Evolutionary conservation across 768 basidiomycete species (phyloP).

Genomic region (Baorangia bicolor): DNA sequence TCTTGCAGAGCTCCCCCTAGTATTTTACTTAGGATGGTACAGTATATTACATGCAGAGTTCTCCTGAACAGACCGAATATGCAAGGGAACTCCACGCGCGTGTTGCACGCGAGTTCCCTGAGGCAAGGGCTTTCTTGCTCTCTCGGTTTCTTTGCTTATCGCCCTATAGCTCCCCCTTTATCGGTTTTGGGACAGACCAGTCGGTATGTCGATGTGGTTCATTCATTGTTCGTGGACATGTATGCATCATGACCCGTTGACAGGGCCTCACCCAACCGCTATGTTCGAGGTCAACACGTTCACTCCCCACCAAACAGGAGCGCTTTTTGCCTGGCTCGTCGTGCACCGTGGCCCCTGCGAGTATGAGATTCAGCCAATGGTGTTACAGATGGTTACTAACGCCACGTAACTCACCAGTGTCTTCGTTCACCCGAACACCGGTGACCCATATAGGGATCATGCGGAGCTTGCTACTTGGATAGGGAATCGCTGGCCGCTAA

Average conservation of each 20-base stretch:
- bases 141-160: not conserved
- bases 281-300: slow-evolving; percentile 75
- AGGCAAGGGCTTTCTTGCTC: slow-evolving; percentile 38
- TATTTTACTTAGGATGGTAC: not conserved
- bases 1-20: not conserved
- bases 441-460: slow-evolving; percentile 54
- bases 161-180: slow-evolving; percentile 54
- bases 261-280: slow-evolving; percentile 66
- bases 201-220: slow-evolving; percentile 46
- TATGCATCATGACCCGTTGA: not conserved
- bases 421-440: slow-evolving; percentile 70
- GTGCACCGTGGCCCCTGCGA: slow-evolving; percentile 71
- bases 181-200: slow-evolving; percentile 57
- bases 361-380: slow-evolving; percentile 40
- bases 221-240: not conserved
- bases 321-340: slow-evolving; percentile 65
- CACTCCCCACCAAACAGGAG: slow-evolving; percentile 65
- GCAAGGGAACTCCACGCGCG: slow-evolving; percentile 58
- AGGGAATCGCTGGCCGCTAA: slow-evolving; percentile 57
- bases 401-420: slow-evolving; percentile 41
- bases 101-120: slow-evolving; percentile 65
- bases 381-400: not conserved
- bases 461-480: slow-evolving; percentile 68
- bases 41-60: slow-evolving; percentile 64
- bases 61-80: slow-evolving; percentile 43